Evolutionary conservation across 768 basidiomycete species (phyloP), one percentile per base, ranked within the genome.

Genomic region (Lentinus brumalis): DNA sequence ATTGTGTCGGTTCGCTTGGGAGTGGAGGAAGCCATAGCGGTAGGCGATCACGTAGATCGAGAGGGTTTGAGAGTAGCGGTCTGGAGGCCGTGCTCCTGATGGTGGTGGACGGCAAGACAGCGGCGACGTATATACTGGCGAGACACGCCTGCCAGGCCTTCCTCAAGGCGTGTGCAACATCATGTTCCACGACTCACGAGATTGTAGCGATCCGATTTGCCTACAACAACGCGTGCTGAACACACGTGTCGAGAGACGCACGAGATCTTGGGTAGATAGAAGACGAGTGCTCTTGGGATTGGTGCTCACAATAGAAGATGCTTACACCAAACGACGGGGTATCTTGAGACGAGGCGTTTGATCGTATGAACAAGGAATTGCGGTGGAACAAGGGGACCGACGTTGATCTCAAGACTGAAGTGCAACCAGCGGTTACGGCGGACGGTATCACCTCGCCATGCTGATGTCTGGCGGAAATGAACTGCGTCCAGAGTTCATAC

Each of bases 201-300:
- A 26, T 26, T 26, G 59, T 63, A 59, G 21, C 44, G 53, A 63
- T 59, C 53, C 57, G 62, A 63, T 63, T 44, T 54, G 57, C 61
- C 61, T 59, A 52, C 57, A 56, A 46, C 54, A 57, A 63, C 58
- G 53, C 57, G 53, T 50, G 62, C 62, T 53, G 57, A 31, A 59
- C 54, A 63, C 62, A 63, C 62, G 62, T 63, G 62, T 59, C 35
- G 42, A 32, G 56, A 62, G 56, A 53, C 61, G 61, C 56, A 58
- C 57, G 55, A 26, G 56, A 58, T 58, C 56, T 45, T 42, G 40
- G 45, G 40, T 14, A 55, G 56, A 62, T 62, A 50, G 51, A 50
- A 50, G 45, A 15, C 41, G 39, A 35, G 21, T n/a, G n/a, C 49
- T 18, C 29, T 50, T 31, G 15, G 26, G 26, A 38, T 29, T 30